Evolutionary conservation across 2,329 filamentous ascomycete species (phyloP), one percentile per base, ranked within the genome.

Genomic region (Colletotrichum sp.): DNA sequence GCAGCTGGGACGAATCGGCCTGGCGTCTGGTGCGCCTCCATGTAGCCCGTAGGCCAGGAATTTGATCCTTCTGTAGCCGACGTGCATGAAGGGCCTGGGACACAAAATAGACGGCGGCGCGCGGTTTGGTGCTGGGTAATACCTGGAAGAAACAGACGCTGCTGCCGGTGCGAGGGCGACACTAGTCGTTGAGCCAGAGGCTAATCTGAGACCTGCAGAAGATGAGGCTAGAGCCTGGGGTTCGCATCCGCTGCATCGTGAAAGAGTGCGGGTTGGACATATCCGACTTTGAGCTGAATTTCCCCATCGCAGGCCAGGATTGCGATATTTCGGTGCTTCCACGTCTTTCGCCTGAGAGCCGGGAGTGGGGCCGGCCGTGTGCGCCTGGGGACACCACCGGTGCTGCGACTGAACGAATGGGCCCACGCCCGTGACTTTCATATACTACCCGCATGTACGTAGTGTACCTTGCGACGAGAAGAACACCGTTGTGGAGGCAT

Each of bases 251-350:
- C 16, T 49, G 64, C 52, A 57, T 55, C 24, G 70, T 44, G 64
- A 5, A 13, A 49, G 39, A 32, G 44, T 52, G 44, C n/a, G 39
- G 15, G 44, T n/a, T 34, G 52, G n/a, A 32, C 52, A n/a, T 62
- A 36, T 39, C 62, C 32, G 30, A 15, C 44, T 62, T 34, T 62
- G 52, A 36, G 28, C 26, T 34, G n/a, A 32, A 72, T 72, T 77
- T 72, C 64, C 76, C 72, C 76, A 77, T 77, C 36, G 55, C 49
- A 44, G 39, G 59, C 28, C 39, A 36, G 66, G n/a, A 76, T 77
- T 76, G 69, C 76, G 73, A 76, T 76, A 70, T 75, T 32, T 65
- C 36, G 34, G 60, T 63, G 70, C 8, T 44, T 59, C 36, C 36
- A 39, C 36, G 16, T 39, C 57, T 68, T 73, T 59, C 63, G 39